These are phyloP conservation scores for Calonectria ilicicola DNA, from an alignment of 2,329 filamentous ascomycete species.

Conservation along the genomic window DNA sequence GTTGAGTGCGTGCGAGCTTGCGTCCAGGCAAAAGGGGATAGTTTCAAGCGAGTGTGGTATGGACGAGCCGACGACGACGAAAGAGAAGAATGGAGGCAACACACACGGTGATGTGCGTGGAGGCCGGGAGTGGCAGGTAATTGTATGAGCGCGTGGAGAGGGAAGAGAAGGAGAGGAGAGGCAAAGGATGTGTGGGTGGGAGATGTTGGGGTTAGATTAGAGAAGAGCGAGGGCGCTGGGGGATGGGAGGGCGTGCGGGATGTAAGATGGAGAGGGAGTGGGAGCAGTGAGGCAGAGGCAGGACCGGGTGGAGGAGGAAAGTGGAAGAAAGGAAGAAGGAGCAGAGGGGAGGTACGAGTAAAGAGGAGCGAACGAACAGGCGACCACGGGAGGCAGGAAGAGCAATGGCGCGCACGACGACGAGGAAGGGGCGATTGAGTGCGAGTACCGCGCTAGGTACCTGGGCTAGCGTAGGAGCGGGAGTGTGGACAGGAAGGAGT, in stretches of 20 bases:
- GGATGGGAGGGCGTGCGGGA: conserved; percentile 25
- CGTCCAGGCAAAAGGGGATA: conserved; percentile 21
- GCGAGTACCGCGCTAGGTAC: conserved; percentile 6
- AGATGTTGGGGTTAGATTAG: conserved; percentile 30
- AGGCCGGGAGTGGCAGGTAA: conserved; percentile 19
- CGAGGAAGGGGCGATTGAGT: conserved; percentile 20
- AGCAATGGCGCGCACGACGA: conserved; percentile 5
- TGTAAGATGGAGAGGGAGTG: conserved; percentile 25
- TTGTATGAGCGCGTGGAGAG: conserved; percentile 31
- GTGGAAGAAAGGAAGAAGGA: conserved; percentile 21
- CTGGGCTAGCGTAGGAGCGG: conserved; percentile 20
- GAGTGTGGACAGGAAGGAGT: conserved; percentile 1
- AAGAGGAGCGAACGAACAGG: conserved; percentile 10
- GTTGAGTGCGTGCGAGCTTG: conserved; percentile 11
- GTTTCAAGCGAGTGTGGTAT: conserved; percentile 31
- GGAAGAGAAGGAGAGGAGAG: conserved; percentile 30
- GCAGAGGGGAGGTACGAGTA: conserved; percentile 22
- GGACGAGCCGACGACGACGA: conserved; percentile 28
- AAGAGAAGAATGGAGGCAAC: conserved; percentile 16
- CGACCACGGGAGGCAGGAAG: conserved; percentile 18
- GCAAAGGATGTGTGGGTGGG: conserved; percentile 34
- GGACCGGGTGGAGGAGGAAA: conserved; percentile 25
- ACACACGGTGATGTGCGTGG: conserved; percentile 25
- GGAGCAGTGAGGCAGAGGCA: conserved; percentile 14
- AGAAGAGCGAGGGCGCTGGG: conserved; percentile 29